Base-by-base conservation (phyloP, 768 basidiomycete genomes). In the Pisolithus tinctorius region DNA sequence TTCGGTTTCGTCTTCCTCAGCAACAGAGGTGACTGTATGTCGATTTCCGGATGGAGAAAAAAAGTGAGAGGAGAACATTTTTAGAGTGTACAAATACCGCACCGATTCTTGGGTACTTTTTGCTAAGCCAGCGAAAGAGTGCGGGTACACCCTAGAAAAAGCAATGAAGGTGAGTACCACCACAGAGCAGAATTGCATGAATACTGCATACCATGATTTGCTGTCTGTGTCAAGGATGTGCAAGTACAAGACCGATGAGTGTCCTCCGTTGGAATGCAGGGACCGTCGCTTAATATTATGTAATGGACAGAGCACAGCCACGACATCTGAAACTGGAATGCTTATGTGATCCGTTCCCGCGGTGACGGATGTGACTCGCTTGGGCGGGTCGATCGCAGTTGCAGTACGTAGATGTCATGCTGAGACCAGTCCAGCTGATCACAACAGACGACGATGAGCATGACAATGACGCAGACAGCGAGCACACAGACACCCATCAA, bases 61-160 rank as follows among this genome's bases (percentile, higher is more conserved):
- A 16, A 26, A 6, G 10, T 55, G 4, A 53, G 38, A 30, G 27
- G 1, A 1, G 27, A 39, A 17, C 23, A 13, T 20, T 31, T 31
- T 7, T 1, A 29, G 41, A 29, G 48, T 10, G 13, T 9, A 5
- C 9, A 40, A 11, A 11, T 25, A 75, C 84, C 84, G 49, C 52
- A 89, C 93, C 84, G 62, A 95, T 97, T 78, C 92, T 97, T 47
- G 95, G 93, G 68, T 99, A 99, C 70, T 97, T 97, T 76, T 88
- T 94, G 68, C 93, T 96, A 53, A 98, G 78, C 94, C 95, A 99
- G 65, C 95, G 84, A 73, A 98, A 98, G 56, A 97, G 80, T 44
- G 95, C 95, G 54, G 94, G 94, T 55, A 97, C 94, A 83, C 94
- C 94, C 94, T 95, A 52, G 10, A 56, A 51, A 38, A 38, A 39